phyloP scores from a whole-genome alignment of 2,329 filamentous ascomycete genomes.

The Alternaria arborescens region DNA sequence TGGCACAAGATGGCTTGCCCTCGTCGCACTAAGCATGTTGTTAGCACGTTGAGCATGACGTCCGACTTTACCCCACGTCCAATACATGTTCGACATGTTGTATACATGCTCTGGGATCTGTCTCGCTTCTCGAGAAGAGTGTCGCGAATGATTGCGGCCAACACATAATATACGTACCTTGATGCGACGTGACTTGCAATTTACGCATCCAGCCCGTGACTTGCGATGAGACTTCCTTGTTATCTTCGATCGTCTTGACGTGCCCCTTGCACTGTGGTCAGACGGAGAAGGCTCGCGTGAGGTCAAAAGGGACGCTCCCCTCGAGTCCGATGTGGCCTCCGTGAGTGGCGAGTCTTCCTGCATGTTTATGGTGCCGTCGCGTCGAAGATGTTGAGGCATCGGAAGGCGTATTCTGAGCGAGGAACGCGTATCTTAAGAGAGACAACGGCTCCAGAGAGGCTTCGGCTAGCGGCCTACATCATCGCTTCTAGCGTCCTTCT shows the following conservation, averaged over 20 bases:
- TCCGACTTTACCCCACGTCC: not conserved
- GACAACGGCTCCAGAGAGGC: not conserved
- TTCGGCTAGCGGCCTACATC: not conserved
- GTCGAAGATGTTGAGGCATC: not conserved
- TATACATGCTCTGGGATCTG: not conserved
- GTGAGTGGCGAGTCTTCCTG: conserved; percentile 29
- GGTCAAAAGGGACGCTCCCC: not conserved
- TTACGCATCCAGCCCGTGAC: conserved; percentile 39
- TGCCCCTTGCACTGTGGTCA: not conserved
- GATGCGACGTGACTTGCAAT: conserved; percentile 39
- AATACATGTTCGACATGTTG: not conserved
- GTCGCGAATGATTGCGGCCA: not conserved
- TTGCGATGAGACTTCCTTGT: conserved; percentile 38
- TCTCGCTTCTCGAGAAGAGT: not conserved
- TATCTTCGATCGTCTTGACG: conserved; percentile 20
- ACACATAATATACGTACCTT: conserved; percentile 26
- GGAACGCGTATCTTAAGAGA: not conserved
- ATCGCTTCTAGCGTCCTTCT: not conserved
- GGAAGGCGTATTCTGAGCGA: conserved; percentile 3
- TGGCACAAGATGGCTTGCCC: conserved; percentile 34
- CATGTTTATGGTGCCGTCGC: conserved; percentile 12
- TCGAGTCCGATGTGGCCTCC: conserved; percentile 5
- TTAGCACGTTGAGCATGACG: not conserved
- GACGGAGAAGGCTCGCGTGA: not conserved
- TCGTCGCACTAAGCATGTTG: conserved; percentile 37